These are phyloP conservation scores for Penicillium sp. DNA, from an alignment of 2,329 filamentous ascomycete species.

Conservation along the genomic window DNA sequence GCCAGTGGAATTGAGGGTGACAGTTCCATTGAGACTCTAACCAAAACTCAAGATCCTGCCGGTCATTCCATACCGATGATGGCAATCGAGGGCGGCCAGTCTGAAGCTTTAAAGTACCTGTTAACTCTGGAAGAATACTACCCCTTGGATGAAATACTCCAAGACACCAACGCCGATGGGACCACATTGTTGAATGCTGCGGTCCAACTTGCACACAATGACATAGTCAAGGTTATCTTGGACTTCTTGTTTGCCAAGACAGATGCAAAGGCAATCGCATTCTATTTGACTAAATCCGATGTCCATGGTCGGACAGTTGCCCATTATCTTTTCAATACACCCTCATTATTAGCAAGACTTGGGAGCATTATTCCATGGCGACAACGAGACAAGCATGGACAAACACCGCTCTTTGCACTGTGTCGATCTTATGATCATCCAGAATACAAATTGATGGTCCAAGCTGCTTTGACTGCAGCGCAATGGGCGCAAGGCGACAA, in stretches of 20 bases:
- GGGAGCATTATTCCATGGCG: slow-evolving; percentile 81
- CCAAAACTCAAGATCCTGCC: slow-evolving; percentile 57
- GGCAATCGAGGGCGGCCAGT: slow-evolving; percentile 71
- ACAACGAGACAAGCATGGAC: slow-evolving; percentile 90
- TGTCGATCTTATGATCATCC: slow-evolving; percentile 94
- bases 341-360: slow-evolving; percentile 72
- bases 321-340: slow-evolving; percentile 95
- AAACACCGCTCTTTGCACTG: slow-evolving; percentile 94
- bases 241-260: slow-evolving; percentile 64
- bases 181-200: slow-evolving; percentile 87
- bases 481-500: slow-evolving; percentile 72
- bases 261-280: slow-evolving; percentile 56
- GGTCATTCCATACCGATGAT: slow-evolving; percentile 90
- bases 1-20: slow-evolving; percentile 77
- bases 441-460: slow-evolving; percentile 84
- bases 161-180: slow-evolving; percentile 84
- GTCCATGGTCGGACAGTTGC: slow-evolving; percentile 81
- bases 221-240: slow-evolving; percentile 73
- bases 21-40: slow-evolving; percentile 69
- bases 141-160: slow-evolving; percentile 66
- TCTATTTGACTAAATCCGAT: slow-evolving; percentile 76
- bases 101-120: slow-evolving; percentile 74
- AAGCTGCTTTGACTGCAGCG: slow-evolving; percentile 73
- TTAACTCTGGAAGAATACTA: slow-evolving; percentile 76
- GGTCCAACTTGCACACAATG: slow-evolving; percentile 75